Conservation (phyloP, 2,329 filamentous ascomycete genomes). For the Stemphylium beticola region DNA sequence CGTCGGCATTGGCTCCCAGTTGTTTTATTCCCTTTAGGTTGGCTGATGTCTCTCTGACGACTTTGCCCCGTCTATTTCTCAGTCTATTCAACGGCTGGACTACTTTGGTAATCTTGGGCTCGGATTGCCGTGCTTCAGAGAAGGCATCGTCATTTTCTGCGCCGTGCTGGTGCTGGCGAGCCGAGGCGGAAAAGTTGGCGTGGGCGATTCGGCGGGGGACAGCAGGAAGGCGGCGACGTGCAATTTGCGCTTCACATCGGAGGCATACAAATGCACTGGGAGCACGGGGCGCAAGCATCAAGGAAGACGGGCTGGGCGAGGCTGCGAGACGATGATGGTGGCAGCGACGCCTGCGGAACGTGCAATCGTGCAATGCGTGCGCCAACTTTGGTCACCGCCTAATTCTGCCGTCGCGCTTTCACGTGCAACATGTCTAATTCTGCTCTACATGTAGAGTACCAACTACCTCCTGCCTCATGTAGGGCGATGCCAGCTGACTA, state of each 20-base stretch:
- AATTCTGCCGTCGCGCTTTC: conserved; percentile 43
- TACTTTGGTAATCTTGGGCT: conserved; percentile 16
- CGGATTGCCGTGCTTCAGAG: not conserved
- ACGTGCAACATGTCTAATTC: conserved; percentile 30
- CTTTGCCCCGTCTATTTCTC: conserved; percentile 31
- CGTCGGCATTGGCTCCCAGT: conserved; percentile 44
- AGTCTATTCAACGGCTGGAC: conserved; percentile 27
- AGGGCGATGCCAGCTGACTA: conserved; percentile 54
- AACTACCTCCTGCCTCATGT: conserved; percentile 18
- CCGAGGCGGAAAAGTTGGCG: conserved; percentile 38
- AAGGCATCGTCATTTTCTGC: conserved; percentile 11
- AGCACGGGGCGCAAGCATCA: conserved; percentile 47
- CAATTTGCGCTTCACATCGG: conserved; percentile 45
- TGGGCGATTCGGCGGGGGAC: conserved; percentile 22
- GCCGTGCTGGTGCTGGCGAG: conserved; percentile 28
- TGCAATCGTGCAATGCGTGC: conserved; percentile 16
- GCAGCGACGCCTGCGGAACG: conserved; percentile 8
- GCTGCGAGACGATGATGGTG: conserved; percentile 1
- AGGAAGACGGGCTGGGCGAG: conserved; percentile 14
- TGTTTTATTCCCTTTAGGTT: conserved; percentile 37
- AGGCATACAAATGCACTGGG: conserved; percentile 49
- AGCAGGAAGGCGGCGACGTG: conserved; percentile 25
- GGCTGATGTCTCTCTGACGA: conserved; percentile 37
- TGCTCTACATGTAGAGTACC: too few relatives aligned
- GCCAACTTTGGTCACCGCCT: conserved; percentile 40